Percentiles rank a stretch among this genome's conserved stretches.
These are phyloP conservation scores for Mycena sanguinolenta DNA, from an alignment of 768 basidiomycete genomes.

Conservation along the genomic window DNA sequence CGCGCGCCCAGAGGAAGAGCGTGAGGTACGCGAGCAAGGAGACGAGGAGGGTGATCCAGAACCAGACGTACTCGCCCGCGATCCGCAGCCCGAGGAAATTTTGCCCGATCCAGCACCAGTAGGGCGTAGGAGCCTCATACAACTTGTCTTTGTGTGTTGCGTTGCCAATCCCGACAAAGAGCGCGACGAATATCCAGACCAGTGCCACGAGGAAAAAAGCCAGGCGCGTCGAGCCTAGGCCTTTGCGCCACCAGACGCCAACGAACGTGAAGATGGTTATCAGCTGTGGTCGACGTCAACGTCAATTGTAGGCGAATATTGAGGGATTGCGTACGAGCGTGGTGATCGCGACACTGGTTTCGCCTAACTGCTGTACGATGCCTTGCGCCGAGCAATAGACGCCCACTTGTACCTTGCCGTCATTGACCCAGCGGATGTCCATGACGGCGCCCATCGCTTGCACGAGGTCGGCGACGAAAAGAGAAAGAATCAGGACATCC, in stretches of 20 bases:
- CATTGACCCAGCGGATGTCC: conserved; percentile 52
- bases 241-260: conserved; percentile 52
- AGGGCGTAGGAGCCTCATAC: conserved; percentile 54
- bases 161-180: conserved; percentile 50
- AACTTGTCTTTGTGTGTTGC: conserved; percentile 34
- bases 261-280: conserved; percentile 59
- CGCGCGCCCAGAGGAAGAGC: conserved; percentile 53
- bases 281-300: conserved; percentile 40
- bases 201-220: conserved; percentile 44
- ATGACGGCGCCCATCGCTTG: conserved; percentile 55
- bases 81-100: conserved; percentile 48
- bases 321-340: conserved; percentile 51
- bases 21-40: conserved; percentile 51
- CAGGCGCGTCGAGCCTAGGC: conserved; percentile 40
- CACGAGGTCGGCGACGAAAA: conserved; percentile 50
- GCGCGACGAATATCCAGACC: conserved; percentile 52
- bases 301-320: background rate
- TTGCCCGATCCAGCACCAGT: conserved; percentile 61
- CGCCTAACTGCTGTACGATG: conserved; percentile 56
- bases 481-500: conserved; percentile 55
- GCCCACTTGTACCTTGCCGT: conserved; percentile 49
- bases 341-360: conserved; percentile 55
- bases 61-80: conserved; percentile 60
- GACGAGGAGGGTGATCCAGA: conserved; percentile 55
- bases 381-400: conserved; percentile 55